These are phyloP conservation scores for Xylaria sp. DNA, from an alignment of 2,329 filamentous ascomycete genomes.

Conservation along the genomic window DNA sequence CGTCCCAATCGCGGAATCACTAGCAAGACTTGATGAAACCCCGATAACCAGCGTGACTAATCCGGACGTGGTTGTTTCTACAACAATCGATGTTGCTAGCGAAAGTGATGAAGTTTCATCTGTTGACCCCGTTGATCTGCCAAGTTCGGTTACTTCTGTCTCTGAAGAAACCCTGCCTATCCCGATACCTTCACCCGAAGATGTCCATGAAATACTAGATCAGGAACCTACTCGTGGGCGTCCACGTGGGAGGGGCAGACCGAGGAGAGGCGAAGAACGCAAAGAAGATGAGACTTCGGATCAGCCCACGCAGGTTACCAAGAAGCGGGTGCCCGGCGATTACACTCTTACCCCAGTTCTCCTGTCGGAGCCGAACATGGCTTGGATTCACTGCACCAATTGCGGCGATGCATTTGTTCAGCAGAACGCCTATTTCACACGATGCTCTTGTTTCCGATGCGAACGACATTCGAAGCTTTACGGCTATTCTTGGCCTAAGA, in stretches of 20 bases:
- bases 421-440: slow-evolving; percentile 85
- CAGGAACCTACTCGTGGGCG: slow-evolving; percentile 37
- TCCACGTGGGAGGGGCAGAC: slow-evolving; percentile 40
- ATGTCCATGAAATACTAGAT: slow-evolving; percentile 6
- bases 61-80: slow-evolving; percentile 14
- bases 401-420: slow-evolving; percentile 89
- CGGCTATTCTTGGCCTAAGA: slow-evolving; percentile 96
- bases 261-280: slow-evolving; percentile 51
- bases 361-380: slow-evolving; percentile 78
- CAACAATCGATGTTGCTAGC: slow-evolving; percentile 19
- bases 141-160: slow-evolving; percentile 22
- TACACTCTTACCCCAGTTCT: slow-evolving; percentile 85
- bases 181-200: slow-evolving; percentile 11
- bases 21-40: slow-evolving; percentile 7
- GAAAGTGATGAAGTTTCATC: slow-evolving; percentile 22
- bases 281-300: slow-evolving; percentile 43
- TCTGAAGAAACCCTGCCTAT: slow-evolving; percentile 22
- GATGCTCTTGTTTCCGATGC: slow-evolving; percentile 87
- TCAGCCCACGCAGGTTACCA: slow-evolving; percentile 32
- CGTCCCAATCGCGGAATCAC: slow-evolving; percentile 10
- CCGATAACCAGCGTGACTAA: background rate
- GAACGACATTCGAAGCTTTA: slow-evolving; percentile 97
- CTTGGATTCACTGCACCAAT: slow-evolving; percentile 89
- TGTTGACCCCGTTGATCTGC: slow-evolving; percentile 28
- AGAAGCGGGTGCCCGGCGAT: slow-evolving; percentile 73